phyloP scores from a whole-genome alignment of 345 rosid genomes.

The Ceriops tagal region DNA sequence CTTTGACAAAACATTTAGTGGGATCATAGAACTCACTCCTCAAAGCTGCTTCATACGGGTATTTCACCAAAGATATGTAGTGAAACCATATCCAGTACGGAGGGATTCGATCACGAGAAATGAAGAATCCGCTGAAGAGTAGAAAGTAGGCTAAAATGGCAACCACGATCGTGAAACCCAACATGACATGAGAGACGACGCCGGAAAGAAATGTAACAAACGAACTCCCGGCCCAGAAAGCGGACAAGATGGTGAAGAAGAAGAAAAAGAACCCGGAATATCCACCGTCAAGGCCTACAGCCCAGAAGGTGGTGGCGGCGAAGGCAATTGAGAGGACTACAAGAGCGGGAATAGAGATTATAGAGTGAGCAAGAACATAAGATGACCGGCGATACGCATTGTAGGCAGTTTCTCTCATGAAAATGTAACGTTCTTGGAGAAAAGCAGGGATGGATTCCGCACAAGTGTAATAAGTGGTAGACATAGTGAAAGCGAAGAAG shows the following conservation, averaged over 20 bases:
- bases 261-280: constrained; percentile 63
- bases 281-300: constrained; percentile 81
- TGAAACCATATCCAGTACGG: constrained; percentile 89
- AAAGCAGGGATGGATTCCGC: constrained; percentile 33
- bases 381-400: constrained; percentile 77
- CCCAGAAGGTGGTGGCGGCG: constrained; percentile 67
- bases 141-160: constrained; percentile 82
- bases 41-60: constrained; percentile 59
- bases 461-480: constrained; percentile 32
- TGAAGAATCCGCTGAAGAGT: constrained; percentile 93
- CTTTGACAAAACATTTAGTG: constrained; percentile 27
- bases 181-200: constrained; percentile 75
- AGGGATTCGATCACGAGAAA: constrained; percentile 69
- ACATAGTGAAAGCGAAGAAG: constrained; percentile 30
- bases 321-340: constrained; percentile 62
- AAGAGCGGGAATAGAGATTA: constrained; percentile 66
- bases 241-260: constrained; percentile 57
- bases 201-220: constrained; percentile 91
- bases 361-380: constrained; percentile 77
- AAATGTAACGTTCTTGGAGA: constrained; percentile 29
- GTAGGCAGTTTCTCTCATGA: constrained; percentile 36
- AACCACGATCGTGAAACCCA: constrained; percentile 79
- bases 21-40: constrained; percentile 26
- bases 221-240: constrained; percentile 96
- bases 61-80: constrained; percentile 78